These are phyloP conservation scores for Zygosaccharomyces bisporus DNA, from an alignment of 805 yeast species.

Conservation along the genomic window DNA sequence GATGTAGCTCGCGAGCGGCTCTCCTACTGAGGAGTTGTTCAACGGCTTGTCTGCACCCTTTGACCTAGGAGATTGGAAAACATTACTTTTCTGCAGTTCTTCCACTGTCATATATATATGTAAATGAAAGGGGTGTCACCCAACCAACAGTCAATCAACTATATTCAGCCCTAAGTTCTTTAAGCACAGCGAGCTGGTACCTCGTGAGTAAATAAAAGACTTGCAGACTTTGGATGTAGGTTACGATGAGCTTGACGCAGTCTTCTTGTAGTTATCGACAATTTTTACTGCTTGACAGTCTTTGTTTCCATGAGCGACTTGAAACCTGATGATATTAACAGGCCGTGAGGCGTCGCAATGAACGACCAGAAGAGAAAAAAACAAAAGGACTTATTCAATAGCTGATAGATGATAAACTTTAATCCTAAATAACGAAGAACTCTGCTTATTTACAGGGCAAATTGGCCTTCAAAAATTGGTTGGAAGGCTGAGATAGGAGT, in stretches of 20 bases:
- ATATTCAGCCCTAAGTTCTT: not conserved
- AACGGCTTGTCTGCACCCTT: slow-evolving; percentile 3
- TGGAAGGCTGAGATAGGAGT: not conserved
- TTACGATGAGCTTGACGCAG: no score
- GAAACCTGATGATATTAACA: not conserved
- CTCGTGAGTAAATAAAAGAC: not conserved
- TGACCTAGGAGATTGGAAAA: slow-evolving; percentile 6
- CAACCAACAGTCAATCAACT: not conserved
- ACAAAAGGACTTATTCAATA: not conserved
- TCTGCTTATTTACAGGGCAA: not conserved
- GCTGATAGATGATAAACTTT: no score
- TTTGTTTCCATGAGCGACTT: not conserved
- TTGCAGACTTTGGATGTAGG: not conserved
- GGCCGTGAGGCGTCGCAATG: slow-evolving; percentile 5
- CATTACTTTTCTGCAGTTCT: not conserved
- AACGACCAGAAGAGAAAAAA: slow-evolving; percentile 3
- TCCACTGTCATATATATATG: slow-evolving; percentile 1
- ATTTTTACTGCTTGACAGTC: not conserved
- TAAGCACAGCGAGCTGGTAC: not conserved
- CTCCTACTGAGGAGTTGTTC: slow-evolving; percentile 10
- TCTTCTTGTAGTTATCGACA: not conserved
- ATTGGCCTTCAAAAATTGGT: not conserved
- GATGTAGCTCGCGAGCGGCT: slow-evolving; percentile 30
- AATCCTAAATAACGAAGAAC: no score
- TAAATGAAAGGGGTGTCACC: not conserved